Conservation (phyloP, 148 eudicot species). For the Spergularia marina region DNA sequence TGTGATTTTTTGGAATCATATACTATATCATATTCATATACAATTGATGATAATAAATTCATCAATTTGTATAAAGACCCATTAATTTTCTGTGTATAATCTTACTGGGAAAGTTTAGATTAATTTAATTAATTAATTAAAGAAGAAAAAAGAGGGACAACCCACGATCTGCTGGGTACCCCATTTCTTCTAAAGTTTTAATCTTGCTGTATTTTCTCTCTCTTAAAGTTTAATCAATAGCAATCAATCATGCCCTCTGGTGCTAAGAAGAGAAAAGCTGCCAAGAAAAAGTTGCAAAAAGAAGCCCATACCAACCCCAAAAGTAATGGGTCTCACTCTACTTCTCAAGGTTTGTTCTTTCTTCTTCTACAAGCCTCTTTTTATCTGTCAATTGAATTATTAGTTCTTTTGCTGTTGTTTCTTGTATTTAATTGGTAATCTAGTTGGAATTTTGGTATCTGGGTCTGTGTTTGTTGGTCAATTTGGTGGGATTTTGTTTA, state of each 20-base stretch:
- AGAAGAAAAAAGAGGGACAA: conserved; percentile 19
- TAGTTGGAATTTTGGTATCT: conserved; percentile 24
- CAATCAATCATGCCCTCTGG: conserved; percentile 62
- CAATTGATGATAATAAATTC: background rate
- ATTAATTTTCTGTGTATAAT: background rate
- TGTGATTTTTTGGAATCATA: conserved; percentile 7
- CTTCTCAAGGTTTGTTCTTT: conserved; percentile 44
- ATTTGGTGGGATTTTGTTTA: conserved; percentile 22
- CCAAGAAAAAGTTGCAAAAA: conserved; percentile 58
- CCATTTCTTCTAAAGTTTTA: background rate
- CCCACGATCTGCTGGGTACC: conserved; percentile 26
- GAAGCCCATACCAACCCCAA: conserved; percentile 21
- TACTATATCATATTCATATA: background rate
- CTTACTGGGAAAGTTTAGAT: conserved; percentile 12
- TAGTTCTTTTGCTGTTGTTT: conserved; percentile 12
- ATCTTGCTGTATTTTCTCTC: conserved; percentile 8
- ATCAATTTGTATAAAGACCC: conserved; percentile 12
- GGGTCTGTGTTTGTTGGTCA: conserved; percentile 23
- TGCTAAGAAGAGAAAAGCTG: conserved; percentile 80
- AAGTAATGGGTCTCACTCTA: conserved; percentile 32
- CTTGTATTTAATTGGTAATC: conserved; percentile 19
- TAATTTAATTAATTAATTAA: background rate
- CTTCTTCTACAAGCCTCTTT: conserved; percentile 16
- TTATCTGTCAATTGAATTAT: conserved; percentile 34
- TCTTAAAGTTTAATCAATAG: background rate